phyloP scores from a whole-genome alignment of 1,284 basidiomycete genomes.

The Austroboletus novae-zelandiae region DNA sequence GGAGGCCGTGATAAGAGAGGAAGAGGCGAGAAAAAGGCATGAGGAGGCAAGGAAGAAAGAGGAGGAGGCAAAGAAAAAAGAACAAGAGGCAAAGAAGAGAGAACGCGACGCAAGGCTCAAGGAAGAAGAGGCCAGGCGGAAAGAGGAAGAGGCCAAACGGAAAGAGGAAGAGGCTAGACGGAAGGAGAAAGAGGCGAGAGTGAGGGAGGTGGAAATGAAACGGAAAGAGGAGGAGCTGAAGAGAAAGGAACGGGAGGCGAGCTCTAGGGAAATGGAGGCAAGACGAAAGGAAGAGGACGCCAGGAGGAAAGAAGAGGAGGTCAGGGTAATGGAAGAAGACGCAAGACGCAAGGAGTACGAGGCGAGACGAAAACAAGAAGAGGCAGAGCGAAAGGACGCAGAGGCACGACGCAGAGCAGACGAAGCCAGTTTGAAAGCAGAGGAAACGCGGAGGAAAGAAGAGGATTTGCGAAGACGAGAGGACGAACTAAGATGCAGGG shows the following conservation, averaged over 20 bases:
- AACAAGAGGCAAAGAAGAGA: slow-evolving; percentile 18
- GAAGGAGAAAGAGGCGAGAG: slow-evolving; percentile 27
- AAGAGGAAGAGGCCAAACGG: slow-evolving; percentile 18
- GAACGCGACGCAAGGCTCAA: slow-evolving; percentile 20
- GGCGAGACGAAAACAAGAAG: slow-evolving; percentile 32
- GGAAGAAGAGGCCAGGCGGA: slow-evolving; percentile 17
- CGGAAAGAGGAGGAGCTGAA: slow-evolving; percentile 31
- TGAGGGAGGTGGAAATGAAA: slow-evolving; percentile 29
- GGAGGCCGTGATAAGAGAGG: slow-evolving; percentile 21
- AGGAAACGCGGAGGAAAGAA: slow-evolving; percentile 28
- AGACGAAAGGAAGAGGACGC: slow-evolving; percentile 28
- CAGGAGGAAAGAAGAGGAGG: slow-evolving; percentile 30
- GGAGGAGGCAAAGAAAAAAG: slow-evolving; percentile 20
- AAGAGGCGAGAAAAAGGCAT: slow-evolving; percentile 21
- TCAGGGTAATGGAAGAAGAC: slow-evolving; percentile 31
- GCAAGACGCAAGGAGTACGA: slow-evolving; percentile 25
- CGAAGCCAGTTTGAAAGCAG: slow-evolving; percentile 25
- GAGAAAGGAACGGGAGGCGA: slow-evolving; percentile 27
- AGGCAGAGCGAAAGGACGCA: slow-evolving; percentile 28
- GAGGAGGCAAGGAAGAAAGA: slow-evolving; percentile 15
- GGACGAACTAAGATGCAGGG: slow-evolving; percentile 9
- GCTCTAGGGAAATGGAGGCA: slow-evolving; percentile 19
- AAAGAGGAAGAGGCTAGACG: slow-evolving; percentile 24
- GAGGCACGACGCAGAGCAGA: slow-evolving; percentile 31
- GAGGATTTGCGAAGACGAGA: slow-evolving; percentile 24